These are phyloP conservation scores for Erysiphe pulchra DNA, from an alignment of 2,329 filamentous ascomycete species.

Conservation along the genomic window DNA sequence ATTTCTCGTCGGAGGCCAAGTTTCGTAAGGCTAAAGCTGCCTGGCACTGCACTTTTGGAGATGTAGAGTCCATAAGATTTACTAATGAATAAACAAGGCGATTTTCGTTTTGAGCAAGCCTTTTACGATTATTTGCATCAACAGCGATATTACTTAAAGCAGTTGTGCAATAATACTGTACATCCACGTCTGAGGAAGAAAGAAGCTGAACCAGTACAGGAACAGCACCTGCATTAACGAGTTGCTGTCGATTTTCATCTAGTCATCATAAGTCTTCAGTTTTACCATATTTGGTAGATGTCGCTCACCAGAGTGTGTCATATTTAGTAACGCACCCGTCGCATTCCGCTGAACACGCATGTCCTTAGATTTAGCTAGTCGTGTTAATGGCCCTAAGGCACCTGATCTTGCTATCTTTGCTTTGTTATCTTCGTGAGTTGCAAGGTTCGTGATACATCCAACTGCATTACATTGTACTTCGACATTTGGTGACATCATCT, in stretches of 20 bases:
- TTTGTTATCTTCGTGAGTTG: constrained; percentile 97
- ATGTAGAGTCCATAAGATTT: constrained; percentile 89
- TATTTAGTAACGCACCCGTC: constrained; percentile 85
- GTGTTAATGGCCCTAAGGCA: constrained; percentile 69
- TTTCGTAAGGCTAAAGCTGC: constrained; percentile 84
- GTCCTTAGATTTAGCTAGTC: constrained; percentile 86
- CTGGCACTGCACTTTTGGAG: constrained; percentile 93
- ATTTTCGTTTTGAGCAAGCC: constrained; percentile 71
- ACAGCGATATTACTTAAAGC: constrained; percentile 97
- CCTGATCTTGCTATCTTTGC: constrained; percentile 93
- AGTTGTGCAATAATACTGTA: constrained; percentile 98
- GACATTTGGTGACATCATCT: constrained; percentile 96
- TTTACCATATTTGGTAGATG: background rate
- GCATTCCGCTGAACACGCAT: constrained; percentile 97
- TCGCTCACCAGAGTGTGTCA: constrained; percentile 82
- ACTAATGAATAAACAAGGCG: constrained; percentile 85
- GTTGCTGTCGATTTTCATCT: constrained; percentile 95
- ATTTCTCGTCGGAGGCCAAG: constrained; percentile 91
- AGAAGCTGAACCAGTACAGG: constrained; percentile 89
- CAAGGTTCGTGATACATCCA: constrained; percentile 93
- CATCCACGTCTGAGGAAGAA: constrained; percentile 79
- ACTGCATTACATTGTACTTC: constrained; percentile 98
- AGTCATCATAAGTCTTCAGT: constrained; percentile 1
- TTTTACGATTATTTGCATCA: constrained; percentile 70
- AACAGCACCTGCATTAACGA: constrained; percentile 93